phyloP scores from a whole-genome alignment of 2,329 filamentous ascomycete genomes.

The Geosmithia putterillii region DNA sequence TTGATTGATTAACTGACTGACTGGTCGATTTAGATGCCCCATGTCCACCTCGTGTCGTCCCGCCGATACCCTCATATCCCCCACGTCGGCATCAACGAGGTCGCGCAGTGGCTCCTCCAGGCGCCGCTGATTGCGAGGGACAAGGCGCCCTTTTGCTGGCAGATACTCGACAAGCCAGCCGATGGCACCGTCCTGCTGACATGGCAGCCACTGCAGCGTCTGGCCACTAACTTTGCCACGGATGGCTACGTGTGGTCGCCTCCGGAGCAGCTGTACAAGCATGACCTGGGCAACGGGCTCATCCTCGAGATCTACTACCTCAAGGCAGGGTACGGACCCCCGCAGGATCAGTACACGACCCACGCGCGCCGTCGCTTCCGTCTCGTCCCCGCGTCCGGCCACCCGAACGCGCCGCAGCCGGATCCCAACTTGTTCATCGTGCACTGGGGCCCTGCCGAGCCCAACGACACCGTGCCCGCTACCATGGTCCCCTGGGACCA shows the following conservation, averaged over 20 bases:
- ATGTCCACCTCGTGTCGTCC: slow-evolving; percentile 81
- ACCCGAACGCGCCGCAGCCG: slow-evolving; percentile 55
- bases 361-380: slow-evolving; percentile 82
- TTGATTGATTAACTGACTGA: too few relatives aligned
- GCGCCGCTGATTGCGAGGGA: slow-evolving; percentile 80
- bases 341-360: slow-evolving; percentile 59
- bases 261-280: slow-evolving; percentile 62
- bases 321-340: slow-evolving; percentile 66
- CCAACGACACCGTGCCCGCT: slow-evolving; percentile 59
- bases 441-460: slow-evolving; percentile 73
- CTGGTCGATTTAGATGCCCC: slow-evolving; percentile 49
- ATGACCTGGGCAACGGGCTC: slow-evolving; percentile 53
- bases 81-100: slow-evolving; percentile 60
- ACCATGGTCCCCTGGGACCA: slow-evolving; percentile 52
- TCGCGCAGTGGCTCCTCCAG: slow-evolving; percentile 71
- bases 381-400: slow-evolving; percentile 59
- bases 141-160: slow-evolving; percentile 82
- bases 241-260: slow-evolving; percentile 91
- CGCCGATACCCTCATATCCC: slow-evolving; percentile 67
- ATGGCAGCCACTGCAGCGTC: slow-evolving; percentile 71
- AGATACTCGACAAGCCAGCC: slow-evolving; percentile 69
- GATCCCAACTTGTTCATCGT: slow-evolving; percentile 84
- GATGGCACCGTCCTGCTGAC: slow-evolving; percentile 76
- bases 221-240: slow-evolving; percentile 66
- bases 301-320: slow-evolving; percentile 82